Evolutionary conservation across 352 stramenopile genomes (phyloP), one percentile per base, ranked within the genome.

Genomic region (Pythium diclinum): DNA sequence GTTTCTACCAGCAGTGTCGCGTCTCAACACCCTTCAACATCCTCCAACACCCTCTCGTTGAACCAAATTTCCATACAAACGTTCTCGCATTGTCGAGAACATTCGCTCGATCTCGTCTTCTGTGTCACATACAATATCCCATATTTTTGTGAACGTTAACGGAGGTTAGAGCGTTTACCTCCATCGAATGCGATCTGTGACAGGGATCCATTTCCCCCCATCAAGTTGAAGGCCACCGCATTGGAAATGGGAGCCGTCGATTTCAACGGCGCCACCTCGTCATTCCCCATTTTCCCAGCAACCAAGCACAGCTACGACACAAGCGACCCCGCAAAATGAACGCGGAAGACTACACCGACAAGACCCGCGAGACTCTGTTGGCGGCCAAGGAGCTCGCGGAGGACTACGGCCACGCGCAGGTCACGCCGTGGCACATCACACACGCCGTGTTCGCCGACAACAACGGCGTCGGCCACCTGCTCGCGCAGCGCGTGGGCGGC

Each of bases 321-420:
- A 59, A 56, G 48, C 19, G 11, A 58, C 28, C 10, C 40, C 42
- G 11, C 25, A 75, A 47, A 49, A 88, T 92, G 79, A 90, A 92
- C 34, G 76, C 72, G 2, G 72, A 79, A n/a, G 86, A 91, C 55
- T 94, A 83, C 49, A 94, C 82, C 0, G 85, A 95, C 61, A 92
- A 91, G 72, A 90, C 85, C 17, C 80, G 78, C 65, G 79, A 89
- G 67, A 79, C 79, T 48, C 48, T 95, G 32, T 59, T 70, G 42
- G 70, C 69, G 8, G 79, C 86, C 19, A 61, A 76, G 30, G 69
- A 77, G 56, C 62, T 84, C 46, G 83, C 79, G 5, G 83, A 92
- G 64, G 79, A 91, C 57, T 67, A 81, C 13, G 79, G 82, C 47
- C 83, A 95, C 64, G 74, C 85, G 44, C 85, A 93, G 60, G 52